Evolutionary conservation across 2,329 filamentous ascomycete species (phyloP), one percentile per base, ranked within the genome.

Genomic region (Aspergillus sp.): DNA sequence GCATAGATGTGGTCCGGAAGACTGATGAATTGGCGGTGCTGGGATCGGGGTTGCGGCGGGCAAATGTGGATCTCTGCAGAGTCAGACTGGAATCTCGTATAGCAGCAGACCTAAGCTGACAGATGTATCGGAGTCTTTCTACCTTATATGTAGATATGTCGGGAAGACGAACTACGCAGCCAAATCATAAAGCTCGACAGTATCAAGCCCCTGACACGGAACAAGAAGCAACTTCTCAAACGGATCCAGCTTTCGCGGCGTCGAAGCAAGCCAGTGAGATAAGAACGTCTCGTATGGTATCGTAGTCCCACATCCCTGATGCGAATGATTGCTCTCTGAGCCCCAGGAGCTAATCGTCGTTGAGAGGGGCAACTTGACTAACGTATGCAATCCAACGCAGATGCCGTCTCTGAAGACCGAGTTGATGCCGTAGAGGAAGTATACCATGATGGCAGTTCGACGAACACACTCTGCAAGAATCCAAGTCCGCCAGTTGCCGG

Each of bases 191-290:
- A 30, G n/a, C 3, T 54, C 43, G 4, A 43, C 57, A 17, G 43
- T 25, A 34, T 59, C 57, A 6, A 59, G 50, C 1, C 57, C 57
- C 43, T 54, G 57, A 6, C 57, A 59, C 9, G 57, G 57, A 25
- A 59, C 57, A 41, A 59, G 22, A 4, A 59, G 45, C 28, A 59
- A n/a, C 30, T 54, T 54, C 28, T 59, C 57, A 23, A 59, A 59
- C 8, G 43, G 43, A 48, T 54, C 50, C 19, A 59, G 19, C 30
- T 25, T 34, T 8, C 57, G 43, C 45, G 57, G 57, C 45, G 34
- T 43, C 15, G 57, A 59, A 48, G 49, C 50, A 49, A 59, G 57
- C 57, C 57, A 59, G 31, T 19, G 45, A 4, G 25, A 25, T 4
- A 59, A 7, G 28, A 59, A 59, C 5, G 31, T 43, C 25, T 59